Conservation (phyloP, 768 basidiomycete species). For the Tylopilus vinaceipallidus region DNA sequence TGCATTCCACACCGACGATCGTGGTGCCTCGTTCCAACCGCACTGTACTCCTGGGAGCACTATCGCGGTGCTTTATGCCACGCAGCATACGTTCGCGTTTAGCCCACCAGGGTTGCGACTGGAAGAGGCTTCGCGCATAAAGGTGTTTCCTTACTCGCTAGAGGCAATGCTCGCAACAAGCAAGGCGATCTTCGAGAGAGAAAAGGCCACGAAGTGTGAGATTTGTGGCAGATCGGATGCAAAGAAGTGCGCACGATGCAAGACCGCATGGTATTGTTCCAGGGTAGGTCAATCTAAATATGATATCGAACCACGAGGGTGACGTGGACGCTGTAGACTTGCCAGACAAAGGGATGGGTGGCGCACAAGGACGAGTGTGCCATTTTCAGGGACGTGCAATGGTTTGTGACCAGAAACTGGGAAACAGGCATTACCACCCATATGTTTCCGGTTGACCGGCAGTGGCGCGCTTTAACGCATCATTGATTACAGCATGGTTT, state of each 20-base stretch:
- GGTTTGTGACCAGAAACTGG: conserved; percentile 31
- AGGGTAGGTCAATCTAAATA: conserved; percentile 16
- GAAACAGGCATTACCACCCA: conserved; percentile 15
- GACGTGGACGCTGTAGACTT: conserved; percentile 14
- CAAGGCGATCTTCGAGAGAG: conserved; percentile 19
- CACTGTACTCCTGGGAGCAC: conserved; percentile 28
- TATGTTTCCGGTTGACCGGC: conserved; percentile 19
- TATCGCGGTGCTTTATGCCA: conserved; percentile 32
- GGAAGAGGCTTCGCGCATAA: conserved; percentile 24
- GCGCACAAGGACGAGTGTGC: conserved; percentile 23
- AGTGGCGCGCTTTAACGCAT: conserved; percentile 13
- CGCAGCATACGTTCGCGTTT: conserved; percentile 30
- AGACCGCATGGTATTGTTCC: conserved; percentile 30
- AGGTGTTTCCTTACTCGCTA: conserved; percentile 27
- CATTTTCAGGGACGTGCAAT: conserved; percentile 29
- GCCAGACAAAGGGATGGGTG: conserved; percentile 23
- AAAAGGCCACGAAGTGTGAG: conserved; percentile 21
- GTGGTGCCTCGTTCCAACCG: conserved; percentile 22
- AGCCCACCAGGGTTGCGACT: conserved; percentile 29
- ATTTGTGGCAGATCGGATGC: conserved; percentile 20
- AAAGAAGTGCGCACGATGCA: conserved; percentile 30
- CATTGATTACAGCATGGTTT: conserved; percentile 7
- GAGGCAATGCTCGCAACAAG: conserved; percentile 28
- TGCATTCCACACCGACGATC: conserved; percentile 33
- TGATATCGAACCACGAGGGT: neutral